phyloP scores from a whole-genome alignment of 768 basidiomycete species.

The Pisolithus tinctorius region DNA sequence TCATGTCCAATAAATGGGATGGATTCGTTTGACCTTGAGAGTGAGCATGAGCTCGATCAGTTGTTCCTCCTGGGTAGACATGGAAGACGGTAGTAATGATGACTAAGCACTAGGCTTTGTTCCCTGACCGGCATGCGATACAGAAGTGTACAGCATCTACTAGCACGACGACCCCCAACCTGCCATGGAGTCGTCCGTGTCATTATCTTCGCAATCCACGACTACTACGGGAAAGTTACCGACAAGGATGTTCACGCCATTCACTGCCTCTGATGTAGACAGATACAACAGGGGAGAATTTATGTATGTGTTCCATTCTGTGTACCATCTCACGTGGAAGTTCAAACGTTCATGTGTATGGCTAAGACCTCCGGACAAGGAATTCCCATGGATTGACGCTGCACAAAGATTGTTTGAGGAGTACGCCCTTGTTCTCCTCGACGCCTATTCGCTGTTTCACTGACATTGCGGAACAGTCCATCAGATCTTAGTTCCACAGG shows the following conservation, averaged over 20 bases:
- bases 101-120: neutral
- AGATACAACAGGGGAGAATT: neutral
- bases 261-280: neutral
- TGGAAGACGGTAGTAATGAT: constrained; percentile 12
- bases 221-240: neutral
- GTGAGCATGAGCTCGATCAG: constrained; percentile 71
- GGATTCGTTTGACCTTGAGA: constrained; percentile 42
- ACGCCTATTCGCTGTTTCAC: no score
- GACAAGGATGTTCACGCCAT: neutral
- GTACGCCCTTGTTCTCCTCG: neutral
- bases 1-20: neutral
- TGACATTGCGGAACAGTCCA: neutral
- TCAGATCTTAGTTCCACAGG: neutral
- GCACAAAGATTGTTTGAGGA: neutral
- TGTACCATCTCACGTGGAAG: neutral
- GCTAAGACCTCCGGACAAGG: neutral
- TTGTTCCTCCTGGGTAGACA: constrained; percentile 59
- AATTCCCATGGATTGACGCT: neutral
- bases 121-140: no score
- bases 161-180: no score
- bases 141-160: no score
- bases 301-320: neutral
- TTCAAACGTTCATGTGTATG: neutral
- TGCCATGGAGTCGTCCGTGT: no score
- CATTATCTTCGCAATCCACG: no score